Conservation (phyloP, 2,329 filamentous ascomycete species). For the Fusarium algeriense region DNA sequence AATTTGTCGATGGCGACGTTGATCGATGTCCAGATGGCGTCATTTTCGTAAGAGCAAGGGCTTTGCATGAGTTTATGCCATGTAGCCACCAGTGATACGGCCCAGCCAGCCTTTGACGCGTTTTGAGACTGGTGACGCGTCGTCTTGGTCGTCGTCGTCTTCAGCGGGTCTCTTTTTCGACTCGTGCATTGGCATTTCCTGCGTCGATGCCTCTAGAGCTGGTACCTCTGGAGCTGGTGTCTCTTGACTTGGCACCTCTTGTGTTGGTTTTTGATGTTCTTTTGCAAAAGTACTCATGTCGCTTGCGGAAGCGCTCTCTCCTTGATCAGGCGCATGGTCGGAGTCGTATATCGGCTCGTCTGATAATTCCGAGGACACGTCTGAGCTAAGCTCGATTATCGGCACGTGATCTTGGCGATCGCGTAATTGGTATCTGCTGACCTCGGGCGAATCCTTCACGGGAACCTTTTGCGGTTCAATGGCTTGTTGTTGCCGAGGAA, state of each 20-base stretch:
- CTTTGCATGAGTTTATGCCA: not conserved
- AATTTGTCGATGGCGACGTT: not conserved
- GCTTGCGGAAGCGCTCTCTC: conserved; percentile 19
- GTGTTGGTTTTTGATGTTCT: not conserved
- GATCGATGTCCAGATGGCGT: not conserved
- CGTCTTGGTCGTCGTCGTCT: conserved; percentile 8
- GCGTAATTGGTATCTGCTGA: not conserved
- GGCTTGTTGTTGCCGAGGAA: not conserved
- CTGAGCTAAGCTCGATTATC: conserved; percentile 7
- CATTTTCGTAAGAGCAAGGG: not conserved
- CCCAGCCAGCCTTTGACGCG: conserved; percentile 19
- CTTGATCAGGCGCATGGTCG: not conserved
- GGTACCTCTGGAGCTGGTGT: not conserved
- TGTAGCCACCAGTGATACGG: conserved; percentile 16
- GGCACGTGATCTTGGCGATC: conserved; percentile 2
- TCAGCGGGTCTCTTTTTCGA: conserved; percentile 9
- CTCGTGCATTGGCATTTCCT: conserved; percentile 4
- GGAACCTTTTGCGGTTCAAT: not conserved
- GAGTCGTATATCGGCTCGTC: not conserved
- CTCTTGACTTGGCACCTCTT: not conserved
- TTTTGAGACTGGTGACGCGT: conserved; percentile 19
- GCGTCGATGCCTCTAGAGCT: not conserved
- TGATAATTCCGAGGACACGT: not conserved
- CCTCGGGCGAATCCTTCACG: not conserved
- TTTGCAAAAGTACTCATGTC: conserved; percentile 3